phyloP scores from a whole-genome alignment of 768 basidiomycete species.

The Boletus huronensis region DNA sequence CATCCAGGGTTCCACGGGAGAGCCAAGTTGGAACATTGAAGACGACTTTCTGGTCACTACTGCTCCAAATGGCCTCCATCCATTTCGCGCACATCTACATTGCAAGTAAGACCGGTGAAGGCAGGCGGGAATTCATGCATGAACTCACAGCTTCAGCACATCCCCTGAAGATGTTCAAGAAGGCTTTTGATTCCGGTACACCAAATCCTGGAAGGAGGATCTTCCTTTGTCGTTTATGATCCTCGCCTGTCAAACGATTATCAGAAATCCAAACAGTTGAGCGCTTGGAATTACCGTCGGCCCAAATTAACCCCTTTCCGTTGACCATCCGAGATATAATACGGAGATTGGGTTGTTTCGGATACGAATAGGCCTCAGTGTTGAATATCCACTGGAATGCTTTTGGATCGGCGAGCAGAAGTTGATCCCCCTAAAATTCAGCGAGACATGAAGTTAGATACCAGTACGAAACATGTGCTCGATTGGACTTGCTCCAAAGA shows the following conservation, averaged over 20 bases:
- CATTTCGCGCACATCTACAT: constrained; percentile 24
- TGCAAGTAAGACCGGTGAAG: background rate
- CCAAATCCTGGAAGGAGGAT: constrained; percentile 57
- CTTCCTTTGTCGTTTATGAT: constrained; percentile 52
- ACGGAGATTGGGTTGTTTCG: constrained; percentile 33
- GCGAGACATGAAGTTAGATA: constrained; percentile 5
- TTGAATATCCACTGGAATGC: constrained; percentile 39
- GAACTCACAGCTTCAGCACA: constrained; percentile 27
- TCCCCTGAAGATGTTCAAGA: constrained; percentile 46
- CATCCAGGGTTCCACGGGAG: constrained; percentile 47
- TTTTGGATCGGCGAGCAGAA: constrained; percentile 48
- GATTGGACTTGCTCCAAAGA: constrained; percentile 23
- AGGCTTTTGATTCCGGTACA: constrained; percentile 47
- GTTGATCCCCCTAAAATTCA: constrained; percentile 38
- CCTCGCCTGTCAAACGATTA: constrained; percentile 28
- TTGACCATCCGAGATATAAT: constrained; percentile 11
- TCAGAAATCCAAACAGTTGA: constrained; percentile 8
- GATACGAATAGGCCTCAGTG: constrained; percentile 42
- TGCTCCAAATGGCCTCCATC: constrained; percentile 18
- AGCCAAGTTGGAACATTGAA: constrained; percentile 29
- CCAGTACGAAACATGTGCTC: background rate
- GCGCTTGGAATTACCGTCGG: constrained; percentile 33
- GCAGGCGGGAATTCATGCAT: background rate
- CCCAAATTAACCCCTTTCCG: constrained; percentile 39
- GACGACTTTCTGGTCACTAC: constrained; percentile 8